Evolutionary conservation across 106 monocot species (phyloP).

Genomic region (Acorus gramineus): DNA sequence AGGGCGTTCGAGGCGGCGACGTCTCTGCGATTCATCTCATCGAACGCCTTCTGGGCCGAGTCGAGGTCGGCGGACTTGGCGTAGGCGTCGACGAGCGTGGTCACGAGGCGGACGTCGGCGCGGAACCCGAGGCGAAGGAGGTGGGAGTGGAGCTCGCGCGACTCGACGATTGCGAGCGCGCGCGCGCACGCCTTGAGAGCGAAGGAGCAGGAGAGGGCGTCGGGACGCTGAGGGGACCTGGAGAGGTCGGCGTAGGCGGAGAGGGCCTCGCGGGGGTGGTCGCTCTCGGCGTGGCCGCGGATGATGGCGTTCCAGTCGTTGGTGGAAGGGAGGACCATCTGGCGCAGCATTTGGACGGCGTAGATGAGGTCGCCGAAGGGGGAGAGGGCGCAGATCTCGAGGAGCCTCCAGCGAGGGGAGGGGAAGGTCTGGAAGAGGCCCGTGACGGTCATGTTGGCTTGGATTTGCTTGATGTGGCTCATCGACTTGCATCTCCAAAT

Average conservation of each 20-base stretch:
- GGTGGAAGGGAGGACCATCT: constrained; percentile 30
- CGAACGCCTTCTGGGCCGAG: constrained; percentile 46
- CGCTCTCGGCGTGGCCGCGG: constrained; percentile 37
- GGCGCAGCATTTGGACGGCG: constrained; percentile 28
- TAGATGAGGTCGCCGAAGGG: constrained; percentile 31
- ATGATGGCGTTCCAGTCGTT: constrained; percentile 76
- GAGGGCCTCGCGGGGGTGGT: constrained; percentile 35
- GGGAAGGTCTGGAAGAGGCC: constrained; percentile 31
- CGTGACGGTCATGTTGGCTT: constrained; percentile 42
- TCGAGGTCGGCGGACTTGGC: constrained; percentile 31
- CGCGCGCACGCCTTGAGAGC: constrained; percentile 53
- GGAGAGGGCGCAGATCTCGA: constrained; percentile 41
- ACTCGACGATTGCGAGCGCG: constrained; percentile 12
- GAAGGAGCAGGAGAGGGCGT: constrained; percentile 83
- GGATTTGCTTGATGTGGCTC: constrained; percentile 45
- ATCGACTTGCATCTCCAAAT: constrained; percentile 30
- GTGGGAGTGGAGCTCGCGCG: constrained; percentile 48
- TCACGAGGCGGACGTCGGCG: constrained; percentile 51
- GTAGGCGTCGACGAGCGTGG: constrained; percentile 75
- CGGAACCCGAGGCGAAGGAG: constrained; percentile 33
- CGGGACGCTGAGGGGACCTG: constrained; percentile 28
- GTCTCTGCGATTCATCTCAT: constrained; percentile 62
- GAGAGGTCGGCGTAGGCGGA: constrained; percentile 25
- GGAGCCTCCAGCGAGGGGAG: constrained; percentile 31
- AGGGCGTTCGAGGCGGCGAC: constrained; percentile 84